Evolutionary conservation across 208 protist species (phyloP), one percentile per base, ranked within the genome.

Genomic region (Naegleria lovaniensis): DNA sequence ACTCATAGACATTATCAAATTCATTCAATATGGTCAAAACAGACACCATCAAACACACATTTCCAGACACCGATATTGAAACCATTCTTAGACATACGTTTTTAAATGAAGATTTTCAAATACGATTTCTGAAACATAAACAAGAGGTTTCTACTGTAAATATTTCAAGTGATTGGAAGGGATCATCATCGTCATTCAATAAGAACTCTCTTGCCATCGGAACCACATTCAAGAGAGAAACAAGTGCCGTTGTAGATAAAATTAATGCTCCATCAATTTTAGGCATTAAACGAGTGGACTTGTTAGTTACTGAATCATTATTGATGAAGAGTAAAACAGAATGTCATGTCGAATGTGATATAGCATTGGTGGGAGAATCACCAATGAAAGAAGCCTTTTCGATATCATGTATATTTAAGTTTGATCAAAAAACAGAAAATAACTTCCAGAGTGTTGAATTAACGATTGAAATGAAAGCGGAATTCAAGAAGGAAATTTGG

Each of bases 181-280:
- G 58, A 3, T n/a, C 19, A 75, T n/a, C 13, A 75, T 79, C 3
- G 58, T 75, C 5, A 79, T 79, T 79, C 25, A 79, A 79, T 36
- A 79, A 79, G 7, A 33, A 79, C n/a, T 19, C 19, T 36, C 16
- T 33, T 25, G 25, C 6, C 5, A 13, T 79, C 7, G n/a, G n/a
- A 33, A n/a, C 19, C 6, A 79, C 9, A 13, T 79, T 79, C n/a
- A 29, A 36, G 29, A 79, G 67, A 79, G 9, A 79, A 36, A 79
- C 67, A 79, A 13, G 6, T 36, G 67, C 25, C 6, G 29, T 79
- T 79, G 16, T 79, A 33, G 67, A 79, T 79, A 79, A 79, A 79
- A 79, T 79, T 79, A 79, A 79, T 79, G 67, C 67, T 25, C 67
- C 67, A 36, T 25, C 67, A 36, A 79, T 79, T 36, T 79, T 79